Percentiles rank a stretch among this genome's conserved stretches.
Evolutionary conservation across 139 green algal genomes (phyloP).

Genomic region (Chlorella ohadii): DNA sequence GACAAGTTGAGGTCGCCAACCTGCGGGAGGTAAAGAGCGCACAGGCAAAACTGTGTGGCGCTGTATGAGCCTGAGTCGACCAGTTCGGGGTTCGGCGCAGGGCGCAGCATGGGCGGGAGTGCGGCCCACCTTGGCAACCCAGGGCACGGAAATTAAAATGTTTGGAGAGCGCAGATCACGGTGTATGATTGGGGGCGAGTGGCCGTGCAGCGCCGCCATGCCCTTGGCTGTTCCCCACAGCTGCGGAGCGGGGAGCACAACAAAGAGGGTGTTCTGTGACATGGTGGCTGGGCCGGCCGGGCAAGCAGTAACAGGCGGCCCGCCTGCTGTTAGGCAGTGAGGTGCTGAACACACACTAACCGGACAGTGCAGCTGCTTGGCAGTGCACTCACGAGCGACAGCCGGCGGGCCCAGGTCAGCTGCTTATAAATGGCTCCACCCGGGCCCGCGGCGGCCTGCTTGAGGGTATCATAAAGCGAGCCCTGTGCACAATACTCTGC

Average conservation of each 20-base stretch:
- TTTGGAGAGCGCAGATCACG: slow-evolving; percentile 62
- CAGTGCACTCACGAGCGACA: slow-evolving; percentile 4
- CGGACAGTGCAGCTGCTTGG: no score
- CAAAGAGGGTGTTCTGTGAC: neutral
- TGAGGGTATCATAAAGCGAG: neutral
- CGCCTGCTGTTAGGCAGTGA: no score
- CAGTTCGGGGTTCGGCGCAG: no score
- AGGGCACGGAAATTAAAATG: neutral
- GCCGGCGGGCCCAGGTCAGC: neutral
- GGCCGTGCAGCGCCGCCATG: slow-evolving; percentile 59
- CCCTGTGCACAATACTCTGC: neutral
- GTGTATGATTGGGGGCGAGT: slow-evolving; percentile 59
- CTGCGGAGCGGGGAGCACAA: neutral
- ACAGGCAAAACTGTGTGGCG: neutral
- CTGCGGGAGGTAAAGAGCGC: no score
- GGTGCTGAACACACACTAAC: no score
- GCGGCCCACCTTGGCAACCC: neutral
- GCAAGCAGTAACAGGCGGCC: neutral
- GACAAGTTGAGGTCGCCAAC: neutral
- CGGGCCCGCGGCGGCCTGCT: neutral
- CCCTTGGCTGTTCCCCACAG: slow-evolving; percentile 58
- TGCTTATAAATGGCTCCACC: neutral
- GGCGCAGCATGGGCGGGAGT: neutral
- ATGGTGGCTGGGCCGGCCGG: neutral
- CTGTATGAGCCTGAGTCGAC: no score